Percentiles rank a stretch among this genome's conserved stretches.
These are phyloP conservation scores for Hirsutella thompsonii DNA, from an alignment of 2,329 filamentous ascomycete species.

Conservation along the genomic window DNA sequence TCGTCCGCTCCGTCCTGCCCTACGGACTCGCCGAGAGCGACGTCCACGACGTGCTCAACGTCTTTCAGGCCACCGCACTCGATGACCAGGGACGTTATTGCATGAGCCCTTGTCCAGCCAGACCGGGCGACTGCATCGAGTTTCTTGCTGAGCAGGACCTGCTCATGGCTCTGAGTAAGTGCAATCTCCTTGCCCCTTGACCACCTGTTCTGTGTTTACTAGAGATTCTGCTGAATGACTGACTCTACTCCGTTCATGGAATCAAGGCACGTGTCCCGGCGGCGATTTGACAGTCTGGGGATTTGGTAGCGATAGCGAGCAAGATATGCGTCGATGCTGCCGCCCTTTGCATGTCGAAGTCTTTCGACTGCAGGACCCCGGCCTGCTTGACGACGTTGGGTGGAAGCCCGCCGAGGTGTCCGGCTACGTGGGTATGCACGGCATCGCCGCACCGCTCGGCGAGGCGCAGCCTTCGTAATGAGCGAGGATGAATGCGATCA, in stretches of 20 bases:
- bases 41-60: slow-evolving; percentile 74
- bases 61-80: slow-evolving; percentile 75
- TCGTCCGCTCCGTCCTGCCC: slow-evolving; percentile 58
- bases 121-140: slow-evolving; percentile 49
- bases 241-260: no score
- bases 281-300: slow-evolving; percentile 76
- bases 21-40: slow-evolving; percentile 59
- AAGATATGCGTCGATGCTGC: slow-evolving; percentile 58
- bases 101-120: slow-evolving; percentile 52
- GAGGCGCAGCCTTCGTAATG: slow-evolving; percentile 3
- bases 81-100: slow-evolving; percentile 63
- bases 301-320: slow-evolving; percentile 55
- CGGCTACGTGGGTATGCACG: slow-evolving; percentile 53
- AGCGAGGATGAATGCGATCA: no score
- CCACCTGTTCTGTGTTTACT: no score
- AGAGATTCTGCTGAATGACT: neutral
- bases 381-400: slow-evolving; percentile 33
- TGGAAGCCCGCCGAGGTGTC: slow-evolving; percentile 52
- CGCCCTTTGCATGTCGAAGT: slow-evolving; percentile 65
- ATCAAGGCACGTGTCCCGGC: slow-evolving; percentile 60
- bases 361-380: slow-evolving; percentile 44
- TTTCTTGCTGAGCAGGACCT: slow-evolving; percentile 73
- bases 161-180: slow-evolving; percentile 42
- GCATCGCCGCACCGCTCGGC: slow-evolving; percentile 21
- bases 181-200: neutral